Evolutionary conservation across 495 filamentous ascomycete genomes (phyloP), one percentile per base, ranked within the genome.

Genomic region (Glutinoglossum americanum): DNA sequence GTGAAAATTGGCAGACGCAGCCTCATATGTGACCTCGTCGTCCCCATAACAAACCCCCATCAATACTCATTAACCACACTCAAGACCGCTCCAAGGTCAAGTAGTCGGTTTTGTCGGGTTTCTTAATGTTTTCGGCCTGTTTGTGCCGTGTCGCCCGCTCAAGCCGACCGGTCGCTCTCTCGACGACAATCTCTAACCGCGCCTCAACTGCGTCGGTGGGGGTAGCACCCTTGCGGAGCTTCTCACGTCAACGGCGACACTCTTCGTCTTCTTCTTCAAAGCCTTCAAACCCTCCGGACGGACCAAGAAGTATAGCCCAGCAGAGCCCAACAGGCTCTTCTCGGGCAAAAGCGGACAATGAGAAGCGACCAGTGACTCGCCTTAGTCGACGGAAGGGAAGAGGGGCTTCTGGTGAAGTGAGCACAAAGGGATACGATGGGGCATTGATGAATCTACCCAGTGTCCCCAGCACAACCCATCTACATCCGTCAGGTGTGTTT

Each of bases 381-480:
- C 17, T 37, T 1, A 53, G 33, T 27, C 57, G 60, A 53, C 64
- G 65, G 58, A 73, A 72, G 47, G 68, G 69, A 30, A 73, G 71
- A 62, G 60, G 62, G 57, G 57, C 51, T 32, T 57, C 65, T 10
- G 58, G 56, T 33, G 56, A 60, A 27, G 59, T 48, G 23, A 64
- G 54, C 2, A 59, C 56, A 28, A 66, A 65, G 56, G 61, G 54
- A 3, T 61, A 59, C 60, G 61, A 69, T 59, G 66, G 72, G 54
- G 69, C 70, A 19, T 70, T 75, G 61, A 72, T 75, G 47, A 80
- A 78, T 59, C 76, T 89, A 32, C 87, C 86, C 28, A 87, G 84
- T 66, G 87, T 94, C 37, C 87, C 87, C 51, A 85, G 82, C 61
- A 94, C 87, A 45, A 80, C 85, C 63, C 79, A 89, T 70, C 73